A percentile compares a stretch with the other conserved stretches of the same genome.
Evolutionary conservation across 768 basidiomycete genomes (phyloP).

Genomic region (Tylopilus subfusipes): DNA sequence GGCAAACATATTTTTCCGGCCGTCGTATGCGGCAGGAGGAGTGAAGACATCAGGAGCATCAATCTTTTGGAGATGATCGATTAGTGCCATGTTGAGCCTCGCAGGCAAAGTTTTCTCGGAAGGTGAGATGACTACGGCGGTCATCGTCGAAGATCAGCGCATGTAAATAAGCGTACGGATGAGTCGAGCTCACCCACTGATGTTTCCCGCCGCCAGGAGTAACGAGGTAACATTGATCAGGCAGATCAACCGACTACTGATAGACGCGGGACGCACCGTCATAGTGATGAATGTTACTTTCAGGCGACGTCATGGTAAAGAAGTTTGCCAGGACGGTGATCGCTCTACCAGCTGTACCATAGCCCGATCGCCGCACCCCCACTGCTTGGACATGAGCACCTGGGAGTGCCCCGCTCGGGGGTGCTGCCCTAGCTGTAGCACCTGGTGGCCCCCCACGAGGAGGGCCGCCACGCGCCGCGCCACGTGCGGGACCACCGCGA

Average conservation of each 20-base stretch:
- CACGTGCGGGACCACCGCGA: conserved; percentile 26
- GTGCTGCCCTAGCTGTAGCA: conserved; percentile 15
- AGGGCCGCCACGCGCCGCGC: conserved; percentile 29
- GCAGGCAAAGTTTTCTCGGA: conserved; percentile 68
- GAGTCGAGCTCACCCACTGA: conserved; percentile 22
- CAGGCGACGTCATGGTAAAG: conserved; percentile 59
- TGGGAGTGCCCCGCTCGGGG: conserved; percentile 34
- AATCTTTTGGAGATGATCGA: conserved; percentile 55
- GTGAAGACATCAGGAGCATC: conserved; percentile 66
- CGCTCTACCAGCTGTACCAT: conserved; percentile 52
- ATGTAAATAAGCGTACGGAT: not conserved
- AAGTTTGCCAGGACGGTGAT: conserved; percentile 54
- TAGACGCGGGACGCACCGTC: conserved; percentile 55
- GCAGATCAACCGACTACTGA: conserved; percentile 3
- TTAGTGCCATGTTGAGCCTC: conserved; percentile 66
- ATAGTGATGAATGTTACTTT: conserved; percentile 68
- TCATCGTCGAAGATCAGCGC: conserved; percentile 13
- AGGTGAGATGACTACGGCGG: conserved; percentile 52
- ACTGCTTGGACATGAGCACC: conserved; percentile 45
- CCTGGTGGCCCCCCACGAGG: conserved; percentile 28
- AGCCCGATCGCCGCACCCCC: conserved; percentile 67
- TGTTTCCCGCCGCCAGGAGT: not conserved
- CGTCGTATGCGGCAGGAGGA: conserved; percentile 73
- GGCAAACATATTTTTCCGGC: conserved; percentile 73
- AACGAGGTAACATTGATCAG: conserved; percentile 19